Evolutionary conservation across 495 filamentous ascomycete species (phyloP).

Genomic region (Darksidea phi): DNA sequence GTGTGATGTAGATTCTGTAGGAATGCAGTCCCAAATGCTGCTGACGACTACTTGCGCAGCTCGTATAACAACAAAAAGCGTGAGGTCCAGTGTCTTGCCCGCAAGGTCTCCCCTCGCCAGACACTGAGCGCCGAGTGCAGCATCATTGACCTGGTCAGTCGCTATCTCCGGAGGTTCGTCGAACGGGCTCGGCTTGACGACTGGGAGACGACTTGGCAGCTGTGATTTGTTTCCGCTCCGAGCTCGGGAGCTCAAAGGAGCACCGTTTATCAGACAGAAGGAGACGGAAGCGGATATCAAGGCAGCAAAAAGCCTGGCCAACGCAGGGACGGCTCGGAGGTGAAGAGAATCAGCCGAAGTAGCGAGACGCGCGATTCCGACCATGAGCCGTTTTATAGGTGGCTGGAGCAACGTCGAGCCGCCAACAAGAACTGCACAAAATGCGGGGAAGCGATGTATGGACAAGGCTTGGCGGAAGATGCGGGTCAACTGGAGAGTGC

Average conservation of each 20-base stretch:
- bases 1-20: conserved; percentile 23
- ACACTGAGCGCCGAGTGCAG: background rate
- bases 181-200: conserved; percentile 13
- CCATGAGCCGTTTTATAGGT: conserved; percentile 39
- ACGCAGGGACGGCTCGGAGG: background rate
- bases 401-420: conserved; percentile 70
- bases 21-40: conserved; percentile 56
- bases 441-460: conserved; percentile 68
- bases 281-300: conserved; percentile 33
- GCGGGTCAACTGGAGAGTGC: conserved; percentile 16
- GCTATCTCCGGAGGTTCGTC: conserved; percentile 25
- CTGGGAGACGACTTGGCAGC: conserved; percentile 1
- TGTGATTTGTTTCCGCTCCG: background rate
- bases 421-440: conserved; percentile 74
- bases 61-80: conserved; percentile 72
- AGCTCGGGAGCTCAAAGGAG: background rate
- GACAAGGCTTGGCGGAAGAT: conserved; percentile 44
- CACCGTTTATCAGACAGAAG: conserved; percentile 36
- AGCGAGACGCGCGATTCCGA: conserved; percentile 1
- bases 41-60: conserved; percentile 72
- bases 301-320: conserved; percentile 35
- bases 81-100: conserved; percentile 82
- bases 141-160: background rate
- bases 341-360: background rate
- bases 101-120: conserved; percentile 42